Base-by-base conservation (phyloP, 768 basidiomycete genomes). In the Pisolithus orientalis region DNA sequence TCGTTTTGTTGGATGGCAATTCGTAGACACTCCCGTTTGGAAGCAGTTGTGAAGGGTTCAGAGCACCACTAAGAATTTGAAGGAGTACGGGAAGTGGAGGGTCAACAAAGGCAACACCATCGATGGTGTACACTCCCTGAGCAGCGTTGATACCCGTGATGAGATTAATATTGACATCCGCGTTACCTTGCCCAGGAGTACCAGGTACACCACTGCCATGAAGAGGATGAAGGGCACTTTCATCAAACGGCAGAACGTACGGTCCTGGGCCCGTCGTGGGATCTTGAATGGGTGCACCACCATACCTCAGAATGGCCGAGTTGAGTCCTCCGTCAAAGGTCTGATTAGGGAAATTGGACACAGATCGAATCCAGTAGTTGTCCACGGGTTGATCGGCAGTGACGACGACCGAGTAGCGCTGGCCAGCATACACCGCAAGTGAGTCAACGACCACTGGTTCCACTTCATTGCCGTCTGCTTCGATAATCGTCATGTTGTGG, bases 241-340 rank as follows among this genome's bases (percentile, higher is more conserved):
- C 58, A 10, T 53, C 31, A 9, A 60, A 55, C 0, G 56, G 57
- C 8, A 54, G 39, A n/a, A 50, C 31, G 14, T 53, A 51, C 21
- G 39, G 17, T 5, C 50, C 50, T 0, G 65, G 61, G 37, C 59
- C 53, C 6, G 58, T 63, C 7, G 57, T 55, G 6, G 75, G 75
- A 7, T 74, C 65, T 1, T 29, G 32, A 27, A 47, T 7, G 2
- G 55, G 57, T 11, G 75, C 74, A 8, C 67, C 68, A 2, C 47
- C 28, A 57, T 76, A 76, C n/a, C 70, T 58, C 32, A 76, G 55
- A 46, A 76, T 70, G 4, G 75, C 75, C 27, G 67, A 65, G 57
- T 70, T 75, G 31, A 64, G 53, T 16, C 69, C 70, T 25, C 60
- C 64, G 7, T 47, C 46, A 51, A 69, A 53, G 43, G 40, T 50